These are phyloP conservation scores for Pseudoperonospora humuli DNA, from an alignment of 352 stramenopile species.

Conservation along the genomic window DNA sequence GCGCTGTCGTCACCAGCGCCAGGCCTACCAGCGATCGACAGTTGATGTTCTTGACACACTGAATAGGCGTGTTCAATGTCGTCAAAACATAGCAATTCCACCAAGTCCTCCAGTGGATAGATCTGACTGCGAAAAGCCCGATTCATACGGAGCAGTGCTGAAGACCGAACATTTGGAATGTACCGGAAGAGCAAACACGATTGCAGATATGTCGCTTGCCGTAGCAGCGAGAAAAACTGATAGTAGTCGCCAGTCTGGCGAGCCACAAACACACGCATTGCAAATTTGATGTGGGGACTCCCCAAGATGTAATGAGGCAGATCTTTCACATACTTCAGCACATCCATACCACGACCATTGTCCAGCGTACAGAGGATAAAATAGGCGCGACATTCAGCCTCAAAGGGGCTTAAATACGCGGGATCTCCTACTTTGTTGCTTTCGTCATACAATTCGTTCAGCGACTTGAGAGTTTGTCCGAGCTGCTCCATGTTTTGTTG, in stretches of 20 bases:
- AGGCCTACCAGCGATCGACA: conserved; percentile 41
- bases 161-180: conserved; percentile 65
- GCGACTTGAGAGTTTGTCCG: conserved; percentile 78
- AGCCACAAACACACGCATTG: conserved; percentile 80
- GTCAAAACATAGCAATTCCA: conserved; percentile 73
- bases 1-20: conserved; percentile 35
- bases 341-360: conserved; percentile 73
- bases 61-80: conserved; percentile 58
- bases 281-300: conserved; percentile 75
- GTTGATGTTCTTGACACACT: conserved; percentile 60
- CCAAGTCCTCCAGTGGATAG: conserved; percentile 58
- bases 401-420: conserved; percentile 66
- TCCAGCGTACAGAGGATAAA: conserved; percentile 83
- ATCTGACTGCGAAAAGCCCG: conserved; percentile 57
- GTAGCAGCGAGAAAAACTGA: conserved; percentile 74
- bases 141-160: conserved; percentile 74
- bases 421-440: conserved; percentile 55
- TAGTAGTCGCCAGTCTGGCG: conserved; percentile 81
- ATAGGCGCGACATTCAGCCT: conserved; percentile 77
- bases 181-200: conserved; percentile 80
- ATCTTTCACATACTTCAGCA: conserved; percentile 83
- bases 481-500: conserved; percentile 89
- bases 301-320: conserved; percentile 49
- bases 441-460: conserved; percentile 86
- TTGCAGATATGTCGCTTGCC: conserved; percentile 71